A percentile compares a stretch with the other conserved stretches of the same genome.
phyloP scores from a whole-genome alignment of 2,329 filamentous ascomycete species.

The Aciculosporium take region DNA sequence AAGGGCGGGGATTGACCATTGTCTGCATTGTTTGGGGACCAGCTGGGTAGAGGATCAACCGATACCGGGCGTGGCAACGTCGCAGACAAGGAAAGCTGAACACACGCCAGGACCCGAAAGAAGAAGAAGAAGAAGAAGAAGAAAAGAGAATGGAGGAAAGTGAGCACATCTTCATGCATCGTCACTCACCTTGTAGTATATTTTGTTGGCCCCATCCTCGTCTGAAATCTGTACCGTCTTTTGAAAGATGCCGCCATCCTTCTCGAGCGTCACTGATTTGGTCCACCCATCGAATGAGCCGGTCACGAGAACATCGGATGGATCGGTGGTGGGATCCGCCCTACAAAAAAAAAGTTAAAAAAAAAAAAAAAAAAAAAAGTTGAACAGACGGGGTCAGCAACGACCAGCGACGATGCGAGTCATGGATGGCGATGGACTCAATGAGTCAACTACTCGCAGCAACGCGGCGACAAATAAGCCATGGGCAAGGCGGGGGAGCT shows the following conservation, averaged over 20 bases:
- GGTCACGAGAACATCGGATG: constrained; percentile 57
- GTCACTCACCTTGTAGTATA: constrained; percentile 78
- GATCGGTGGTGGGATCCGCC: constrained; percentile 70
- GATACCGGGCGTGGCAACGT: not conserved
- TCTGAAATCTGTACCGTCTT: constrained; percentile 65
- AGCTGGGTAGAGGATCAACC: not conserved
- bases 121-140: not conserved
- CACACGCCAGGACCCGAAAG: not conserved
- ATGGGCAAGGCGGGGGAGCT: not conserved
- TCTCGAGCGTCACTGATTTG: constrained; percentile 72
- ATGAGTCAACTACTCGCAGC: not conserved
- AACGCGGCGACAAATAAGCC: not conserved
- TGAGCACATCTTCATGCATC: not conserved
- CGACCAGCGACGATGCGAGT: not conserved
- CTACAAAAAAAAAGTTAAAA: constrained; percentile 40
- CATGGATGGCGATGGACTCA: not conserved
- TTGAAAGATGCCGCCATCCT: constrained; percentile 57
- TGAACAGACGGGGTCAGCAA: constrained; percentile 6
- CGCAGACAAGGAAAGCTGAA: not conserved
- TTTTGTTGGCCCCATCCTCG: constrained; percentile 43
- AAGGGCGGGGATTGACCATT: not conserved
- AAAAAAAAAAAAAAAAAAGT: too few relatives aligned
- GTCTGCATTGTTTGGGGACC: not conserved
- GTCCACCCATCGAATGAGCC: constrained; percentile 93
- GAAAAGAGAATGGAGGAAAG: not conserved